Percentiles rank a stretch among this genome's conserved stretches.
phyloP scores from a whole-genome alignment of 2,329 filamentous ascomycete species.

The Alternaria rosae region DNA sequence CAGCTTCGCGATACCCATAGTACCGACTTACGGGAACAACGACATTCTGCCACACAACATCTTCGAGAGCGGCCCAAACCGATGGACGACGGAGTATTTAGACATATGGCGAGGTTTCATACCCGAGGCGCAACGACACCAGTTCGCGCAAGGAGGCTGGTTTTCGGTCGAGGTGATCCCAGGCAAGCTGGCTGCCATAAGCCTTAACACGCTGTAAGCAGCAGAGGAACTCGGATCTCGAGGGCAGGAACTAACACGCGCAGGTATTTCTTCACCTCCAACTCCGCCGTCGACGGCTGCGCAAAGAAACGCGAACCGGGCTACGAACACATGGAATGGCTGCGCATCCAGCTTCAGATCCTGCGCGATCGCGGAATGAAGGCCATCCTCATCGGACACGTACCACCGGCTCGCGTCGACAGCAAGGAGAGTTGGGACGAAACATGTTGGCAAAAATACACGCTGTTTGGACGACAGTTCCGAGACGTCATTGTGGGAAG shows the following conservation, averaged over 20 bases:
- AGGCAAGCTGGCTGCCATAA: slow-evolving; percentile 84
- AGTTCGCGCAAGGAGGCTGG: slow-evolving; percentile 92
- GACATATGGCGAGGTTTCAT: slow-evolving; percentile 87
- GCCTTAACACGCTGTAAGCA: slow-evolving; percentile 81
- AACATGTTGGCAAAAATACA: slow-evolving; percentile 98
- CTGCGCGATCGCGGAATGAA: slow-evolving; percentile 88
- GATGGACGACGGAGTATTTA: slow-evolving; percentile 79
- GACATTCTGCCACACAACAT: slow-evolving; percentile 98
- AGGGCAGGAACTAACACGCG: not conserved
- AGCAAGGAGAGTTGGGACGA: slow-evolving; percentile 94
- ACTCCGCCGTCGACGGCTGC: slow-evolving; percentile 93
- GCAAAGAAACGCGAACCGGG: slow-evolving; percentile 80
- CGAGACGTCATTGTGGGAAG: slow-evolving; percentile 84
- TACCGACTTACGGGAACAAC: slow-evolving; percentile 95
- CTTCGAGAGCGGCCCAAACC: slow-evolving; percentile 82
- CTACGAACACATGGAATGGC: slow-evolving; percentile 95
- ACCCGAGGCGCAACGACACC: slow-evolving; percentile 88
- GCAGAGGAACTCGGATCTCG: too few relatives aligned
- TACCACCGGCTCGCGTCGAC: slow-evolving; percentile 85
- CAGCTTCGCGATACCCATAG: slow-evolving; percentile 75
- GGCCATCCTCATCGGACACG: slow-evolving; percentile 91
- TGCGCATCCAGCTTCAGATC: slow-evolving; percentile 85
- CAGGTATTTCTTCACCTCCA: slow-evolving; percentile 88
- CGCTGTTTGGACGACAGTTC: slow-evolving; percentile 87
- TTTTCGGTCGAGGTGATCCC: slow-evolving; percentile 94